Conservation (phyloP, 2,329 filamentous ascomycete species). For the Xylaria sp. region DNA sequence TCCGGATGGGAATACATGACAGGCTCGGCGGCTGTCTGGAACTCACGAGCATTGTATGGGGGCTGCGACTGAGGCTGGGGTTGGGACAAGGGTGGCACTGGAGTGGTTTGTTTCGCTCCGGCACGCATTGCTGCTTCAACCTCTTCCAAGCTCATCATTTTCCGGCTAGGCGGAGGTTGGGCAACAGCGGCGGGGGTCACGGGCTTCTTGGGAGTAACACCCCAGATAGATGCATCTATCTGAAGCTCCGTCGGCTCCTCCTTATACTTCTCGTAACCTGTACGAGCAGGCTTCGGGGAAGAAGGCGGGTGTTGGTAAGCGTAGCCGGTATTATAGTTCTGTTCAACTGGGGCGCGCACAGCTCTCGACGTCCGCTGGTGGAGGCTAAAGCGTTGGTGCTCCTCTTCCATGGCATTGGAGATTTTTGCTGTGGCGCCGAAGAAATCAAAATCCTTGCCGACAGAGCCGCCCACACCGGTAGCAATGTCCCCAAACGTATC, state of each 20-base stretch:
- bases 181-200: slow-evolving; percentile 37
- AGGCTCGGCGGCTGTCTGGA: slow-evolving; percentile 34
- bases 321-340: slow-evolving; percentile 43
- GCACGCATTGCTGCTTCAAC: slow-evolving; percentile 91
- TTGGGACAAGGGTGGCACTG: slow-evolving; percentile 44
- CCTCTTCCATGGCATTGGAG: slow-evolving; percentile 84
- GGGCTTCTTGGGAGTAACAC: slow-evolving; percentile 69
- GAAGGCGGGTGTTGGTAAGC: slow-evolving; percentile 48
- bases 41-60: slow-evolving; percentile 29
- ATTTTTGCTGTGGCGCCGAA: slow-evolving; percentile 91
- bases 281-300: slow-evolving; percentile 67
- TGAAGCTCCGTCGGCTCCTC: slow-evolving; percentile 88
- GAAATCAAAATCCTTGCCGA: slow-evolving; percentile 97
- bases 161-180: slow-evolving; percentile 56
- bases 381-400: slow-evolving; percentile 82
- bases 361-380: slow-evolving; percentile 66
- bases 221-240: slow-evolving; percentile 93
- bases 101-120: slow-evolving; percentile 59
- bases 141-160: slow-evolving; percentile 95
- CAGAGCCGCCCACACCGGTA: slow-evolving; percentile 52
- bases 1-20: slow-evolving; percentile 40
- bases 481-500: slow-evolving; percentile 79
- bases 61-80: slow-evolving; percentile 42
- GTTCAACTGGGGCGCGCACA: slow-evolving; percentile 43
- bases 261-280: slow-evolving; percentile 91